Conservation (phyloP, 192 early-diverging fungal genomes). For the Funneliformis geosporum region DNA sequence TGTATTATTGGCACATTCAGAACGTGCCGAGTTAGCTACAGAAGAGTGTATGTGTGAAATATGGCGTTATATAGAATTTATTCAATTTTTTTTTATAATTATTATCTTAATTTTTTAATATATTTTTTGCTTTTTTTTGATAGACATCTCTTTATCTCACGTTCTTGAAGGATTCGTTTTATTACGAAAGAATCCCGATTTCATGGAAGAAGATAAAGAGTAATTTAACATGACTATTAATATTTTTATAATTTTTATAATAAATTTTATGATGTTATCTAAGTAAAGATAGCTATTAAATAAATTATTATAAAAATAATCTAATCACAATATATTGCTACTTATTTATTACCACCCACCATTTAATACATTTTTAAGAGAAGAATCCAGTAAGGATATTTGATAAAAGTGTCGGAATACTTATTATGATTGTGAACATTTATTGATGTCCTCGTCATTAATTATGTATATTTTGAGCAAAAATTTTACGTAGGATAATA, state of each 20-base stretch:
- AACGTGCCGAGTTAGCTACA: constrained; percentile 96
- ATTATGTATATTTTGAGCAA: no score
- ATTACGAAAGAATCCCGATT: constrained; percentile 91
- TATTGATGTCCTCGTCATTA: no score
- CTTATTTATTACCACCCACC: no score
- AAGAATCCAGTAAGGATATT: no score
- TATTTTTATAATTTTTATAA: not conserved
- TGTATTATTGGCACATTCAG: constrained; percentile 92
- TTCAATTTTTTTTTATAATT: constrained; percentile 9
- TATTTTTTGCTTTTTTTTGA: not conserved
- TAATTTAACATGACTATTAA: constrained; percentile 20
- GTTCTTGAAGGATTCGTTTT: constrained; percentile 97
- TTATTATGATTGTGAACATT: no score
- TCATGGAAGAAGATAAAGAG: constrained; percentile 68
- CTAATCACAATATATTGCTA: no score
- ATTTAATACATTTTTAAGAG: no score
- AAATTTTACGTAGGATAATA: no score
- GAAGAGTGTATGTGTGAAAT: constrained; percentile 76
- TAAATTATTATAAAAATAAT: no score
- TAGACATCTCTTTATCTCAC: constrained; percentile 73
- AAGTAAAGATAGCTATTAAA: no score
- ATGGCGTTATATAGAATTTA: not conserved
- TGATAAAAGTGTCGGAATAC: no score
- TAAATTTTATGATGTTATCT: no score
- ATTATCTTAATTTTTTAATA: not conserved